Evolutionary conservation across 805 yeast species (phyloP).

Genomic region (Starmerella kuoi): DNA sequence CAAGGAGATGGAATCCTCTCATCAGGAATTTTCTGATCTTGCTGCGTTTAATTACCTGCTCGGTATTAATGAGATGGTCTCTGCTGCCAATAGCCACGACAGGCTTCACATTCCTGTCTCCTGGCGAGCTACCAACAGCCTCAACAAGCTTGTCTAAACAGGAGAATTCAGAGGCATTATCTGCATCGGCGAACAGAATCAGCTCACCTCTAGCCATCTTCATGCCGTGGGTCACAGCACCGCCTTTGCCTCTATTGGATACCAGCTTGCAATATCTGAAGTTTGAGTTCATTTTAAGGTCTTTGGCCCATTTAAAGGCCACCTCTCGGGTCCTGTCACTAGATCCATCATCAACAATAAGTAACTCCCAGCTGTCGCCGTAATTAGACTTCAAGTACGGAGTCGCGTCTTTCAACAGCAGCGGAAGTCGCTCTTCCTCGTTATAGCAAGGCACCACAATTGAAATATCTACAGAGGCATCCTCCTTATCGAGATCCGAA

Average conservation of each 20-base stretch:
- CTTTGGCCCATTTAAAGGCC: slow-evolving; percentile 48
- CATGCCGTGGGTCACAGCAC: slow-evolving; percentile 92
- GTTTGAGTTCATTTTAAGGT: slow-evolving; percentile 44
- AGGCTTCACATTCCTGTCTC: slow-evolving; percentile 26
- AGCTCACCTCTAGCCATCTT: slow-evolving; percentile 59
- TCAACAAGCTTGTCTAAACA: slow-evolving; percentile 46
- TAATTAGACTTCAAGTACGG: slow-evolving; percentile 36
- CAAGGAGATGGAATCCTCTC: slow-evolving; percentile 82
- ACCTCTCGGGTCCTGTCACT: slow-evolving; percentile 62
- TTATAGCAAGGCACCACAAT: slow-evolving; percentile 91
- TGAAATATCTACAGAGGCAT: slow-evolving; percentile 41
- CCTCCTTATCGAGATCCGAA: slow-evolving; percentile 17
- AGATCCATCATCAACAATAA: slow-evolving; percentile 89
- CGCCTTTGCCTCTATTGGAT: slow-evolving; percentile 85
- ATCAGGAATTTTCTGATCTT: slow-evolving; percentile 78
- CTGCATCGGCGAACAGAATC: slow-evolving; percentile 90
- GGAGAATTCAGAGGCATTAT: slow-evolving; percentile 79
- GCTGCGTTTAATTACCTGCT: slow-evolving; percentile 91
- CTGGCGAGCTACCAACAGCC: slow-evolving; percentile 27
- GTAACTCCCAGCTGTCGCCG: slow-evolving; percentile 48
- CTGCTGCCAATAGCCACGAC: slow-evolving; percentile 82
- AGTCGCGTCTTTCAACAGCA: slow-evolving; percentile 32
- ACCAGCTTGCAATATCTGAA: slow-evolving; percentile 59
- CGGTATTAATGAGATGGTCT: slow-evolving; percentile 92
- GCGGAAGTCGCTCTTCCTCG: slow-evolving; percentile 59